Evolutionary conservation across 805 yeast genomes (phyloP), one percentile per base, ranked within the genome.

Genomic region (Candida namnaoensis): DNA sequence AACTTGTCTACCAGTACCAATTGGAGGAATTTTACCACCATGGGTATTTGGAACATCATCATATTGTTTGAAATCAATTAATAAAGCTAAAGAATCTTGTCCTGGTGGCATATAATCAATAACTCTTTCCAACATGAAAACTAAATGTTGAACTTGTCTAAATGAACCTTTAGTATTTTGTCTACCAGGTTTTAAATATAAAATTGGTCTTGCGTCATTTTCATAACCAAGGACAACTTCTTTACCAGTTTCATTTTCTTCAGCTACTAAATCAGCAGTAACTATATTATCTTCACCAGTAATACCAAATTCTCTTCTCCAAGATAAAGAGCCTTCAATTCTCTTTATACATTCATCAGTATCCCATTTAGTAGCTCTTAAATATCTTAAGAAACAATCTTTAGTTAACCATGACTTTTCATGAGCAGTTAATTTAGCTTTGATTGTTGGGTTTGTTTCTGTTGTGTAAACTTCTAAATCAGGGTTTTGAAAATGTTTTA

Each of bases 81-180:
- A 68, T 41, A 93, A 65, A 1, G 98, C 96, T 41, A 93, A 68
- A 11, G 95, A 82, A 57, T 91, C 99, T 64, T 93, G 99, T 23
- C 98, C 98, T 0, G 88, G 73, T 1, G 97, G 96, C 97, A 93
- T 91, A 61, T 76, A 86, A 61, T 88, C 95, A 43, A 91, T 90
- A 36, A 85, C 95, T 44, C 90, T 73, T 62, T 93, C 99, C 41
- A 93, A 71, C 88, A 83, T 83, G 66, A 72, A 91, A 7, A 93
- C 98, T 58, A 93, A 69, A 59, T 88, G 96, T 62, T 93, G 95
- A n/a, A 93, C 96, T 58, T 93, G 99, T 52, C 91, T 75, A 47
- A 79, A 82, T 1, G 93, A 78, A 3, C 93, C 78, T 56, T 87
- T 86, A 13, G 99, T 93, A 65, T 93, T 93, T 64, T 93, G 99